Conservation (phyloP, 495 filamentous ascomycete genomes). For the Neurospora tetrasperma region DNA sequence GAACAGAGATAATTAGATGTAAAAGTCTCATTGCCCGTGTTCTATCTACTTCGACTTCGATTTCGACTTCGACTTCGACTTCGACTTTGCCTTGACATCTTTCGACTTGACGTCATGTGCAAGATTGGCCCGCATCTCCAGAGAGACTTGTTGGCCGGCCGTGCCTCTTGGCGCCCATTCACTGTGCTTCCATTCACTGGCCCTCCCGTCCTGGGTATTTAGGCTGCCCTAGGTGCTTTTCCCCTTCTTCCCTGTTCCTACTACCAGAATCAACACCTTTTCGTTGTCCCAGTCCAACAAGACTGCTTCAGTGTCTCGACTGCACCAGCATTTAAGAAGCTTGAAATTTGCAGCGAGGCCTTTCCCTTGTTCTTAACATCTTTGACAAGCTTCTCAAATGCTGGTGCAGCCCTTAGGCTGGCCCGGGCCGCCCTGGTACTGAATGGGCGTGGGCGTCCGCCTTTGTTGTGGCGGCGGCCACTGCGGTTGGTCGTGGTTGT, state of each 20-base stretch:
- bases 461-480: not conserved
- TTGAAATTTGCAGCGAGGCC: not conserved
- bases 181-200: too few relatives aligned
- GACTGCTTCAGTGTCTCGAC: slow-evolving; percentile 5
- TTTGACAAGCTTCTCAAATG: slow-evolving; percentile 4
- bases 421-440: too few relatives aligned
- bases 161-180: too few relatives aligned
- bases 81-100: not conserved
- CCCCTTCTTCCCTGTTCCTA: too few relatives aligned
- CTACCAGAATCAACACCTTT: too few relatives aligned
- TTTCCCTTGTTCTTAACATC: slow-evolving; percentile 3
- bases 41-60: not conserved
- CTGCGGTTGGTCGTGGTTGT: not conserved
- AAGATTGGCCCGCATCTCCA: not conserved
- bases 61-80: not conserved
- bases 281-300: too few relatives aligned
- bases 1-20: not conserved
- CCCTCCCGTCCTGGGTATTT: too few relatives aligned
- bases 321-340: slow-evolving; percentile 1
- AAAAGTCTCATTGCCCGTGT: not conserved
- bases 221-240: too few relatives aligned
- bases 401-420: slow-evolving; percentile 1
- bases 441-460: too few relatives aligned
- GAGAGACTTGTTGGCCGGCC: not conserved
- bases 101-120: not conserved